Base-by-base conservation (phyloP, 225 moss, liverwort and hornwort species). In the Straminergon stramineum region DNA sequence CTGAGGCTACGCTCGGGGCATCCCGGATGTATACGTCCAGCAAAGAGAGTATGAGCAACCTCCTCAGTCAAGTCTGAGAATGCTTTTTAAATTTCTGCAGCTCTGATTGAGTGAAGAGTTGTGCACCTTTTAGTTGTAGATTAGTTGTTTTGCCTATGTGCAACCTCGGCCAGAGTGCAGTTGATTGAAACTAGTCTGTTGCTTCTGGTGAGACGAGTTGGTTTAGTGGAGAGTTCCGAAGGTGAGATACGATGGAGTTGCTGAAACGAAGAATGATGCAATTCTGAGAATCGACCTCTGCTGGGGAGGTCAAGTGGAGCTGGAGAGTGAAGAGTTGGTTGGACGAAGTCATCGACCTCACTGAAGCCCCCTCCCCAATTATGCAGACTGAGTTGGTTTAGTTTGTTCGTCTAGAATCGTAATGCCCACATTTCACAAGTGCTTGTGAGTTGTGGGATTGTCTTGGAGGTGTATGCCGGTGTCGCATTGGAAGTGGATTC, bases 41-140 rank as follows among this genome's bases (percentile, higher is more conserved):
- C 12, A 3, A 27, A 34, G 35, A 34, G 51, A 24, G 61, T 52
- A 52, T 24, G 26, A 66, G 66, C 86, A 90, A 88, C 65, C 90
- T 88, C 88, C 65, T 90, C 78, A 56, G 64, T 73, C 34, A 65
- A 73, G 92, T 48, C 15, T 32, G 69, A n/a, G 66, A 60, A 75
- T 69, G 35, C 37, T 45, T 51, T 71, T 48, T 60, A 1, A 4
- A 32, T 52, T 28, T 69, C 51, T 31, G 64, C 86, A 21, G 83
- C 83, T 79, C 18, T 60, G 32, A 26, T 22, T 57, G 90, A 88
- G 88, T 11, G 90, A 90, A 78, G 88, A 83, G 92, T 88, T 90
- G 78, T 79, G 57, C 57, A 6, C 16, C 10, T 58, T 68, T 8
- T 26, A 17, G 8, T n/a, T 7, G 9, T 5, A 35, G 23, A 34